These are phyloP conservation scores for Ichthyophthirius multifiliis DNA, from an alignment of 169 alveolate genomes.

Conservation along the genomic window DNA sequence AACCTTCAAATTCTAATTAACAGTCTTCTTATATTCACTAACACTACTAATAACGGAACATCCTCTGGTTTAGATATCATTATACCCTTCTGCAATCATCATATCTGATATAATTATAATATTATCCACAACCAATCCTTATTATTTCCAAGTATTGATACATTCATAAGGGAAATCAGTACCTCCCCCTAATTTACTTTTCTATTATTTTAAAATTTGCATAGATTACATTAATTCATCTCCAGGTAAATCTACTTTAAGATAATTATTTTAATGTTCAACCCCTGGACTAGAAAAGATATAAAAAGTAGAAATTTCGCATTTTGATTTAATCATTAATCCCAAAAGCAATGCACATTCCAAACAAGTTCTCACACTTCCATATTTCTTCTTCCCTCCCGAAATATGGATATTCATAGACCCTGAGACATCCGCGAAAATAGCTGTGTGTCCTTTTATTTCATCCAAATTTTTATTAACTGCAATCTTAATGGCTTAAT, in stretches of 20 bases:
- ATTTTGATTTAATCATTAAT: neutral
- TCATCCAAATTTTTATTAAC: slow-evolving; percentile 32
- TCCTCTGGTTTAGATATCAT: slow-evolving; percentile 6
- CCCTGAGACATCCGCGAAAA: slow-evolving; percentile 29
- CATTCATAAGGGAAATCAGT: slow-evolving; percentile 28
- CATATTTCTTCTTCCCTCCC: slow-evolving; percentile 28
- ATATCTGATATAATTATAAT: slow-evolving; percentile 27
- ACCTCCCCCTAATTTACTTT: slow-evolving; percentile 23
- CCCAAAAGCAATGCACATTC: slow-evolving; percentile 27
- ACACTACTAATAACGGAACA: neutral
- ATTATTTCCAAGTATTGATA: neutral
- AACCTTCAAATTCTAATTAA: slow-evolving; percentile 13
- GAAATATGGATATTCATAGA: slow-evolving; percentile 33
- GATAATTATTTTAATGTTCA: neutral
- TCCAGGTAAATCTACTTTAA: slow-evolving; percentile 16
- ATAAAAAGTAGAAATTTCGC: slow-evolving; percentile 22
- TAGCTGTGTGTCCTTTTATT: slow-evolving; percentile 19
- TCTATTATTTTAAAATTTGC: neutral
- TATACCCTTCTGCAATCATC: slow-evolving; percentile 20
- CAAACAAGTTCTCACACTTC: slow-evolving; percentile 4
- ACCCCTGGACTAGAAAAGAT: neutral
- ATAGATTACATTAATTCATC: slow-evolving; percentile 8
- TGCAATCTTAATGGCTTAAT: slow-evolving; percentile 41
- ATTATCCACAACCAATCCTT: neutral
- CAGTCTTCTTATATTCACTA: slow-evolving; percentile 11